Percentiles rank a stretch among this genome's conserved stretches.
Evolutionary conservation across 192 early-diverging fungal genomes (phyloP).

Genomic region (Glomus cerebriforme): DNA sequence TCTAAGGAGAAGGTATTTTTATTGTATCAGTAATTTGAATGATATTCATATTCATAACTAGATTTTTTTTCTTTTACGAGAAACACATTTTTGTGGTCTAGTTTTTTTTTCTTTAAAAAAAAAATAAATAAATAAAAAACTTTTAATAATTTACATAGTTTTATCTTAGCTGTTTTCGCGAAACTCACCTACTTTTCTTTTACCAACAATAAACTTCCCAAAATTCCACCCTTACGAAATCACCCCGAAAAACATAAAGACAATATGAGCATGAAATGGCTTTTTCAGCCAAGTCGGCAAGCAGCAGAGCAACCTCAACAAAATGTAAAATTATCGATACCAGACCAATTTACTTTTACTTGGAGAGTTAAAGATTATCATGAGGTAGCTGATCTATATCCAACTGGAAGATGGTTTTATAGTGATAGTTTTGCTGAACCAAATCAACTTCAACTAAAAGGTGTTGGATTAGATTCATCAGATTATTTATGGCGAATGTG

Average conservation of each 20-base stretch:
- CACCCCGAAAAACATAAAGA: neutral
- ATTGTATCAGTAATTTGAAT: neutral
- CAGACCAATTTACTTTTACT: conserved; percentile 23
- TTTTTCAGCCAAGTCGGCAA: conserved; percentile 9
- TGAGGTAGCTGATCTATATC: conserved; percentile 20
- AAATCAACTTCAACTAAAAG: neutral
- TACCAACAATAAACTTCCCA: neutral
- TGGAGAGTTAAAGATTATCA: conserved; percentile 14
- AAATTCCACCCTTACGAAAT: conserved; percentile 10
- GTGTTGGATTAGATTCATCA: neutral
- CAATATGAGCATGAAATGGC: conserved; percentile 14
- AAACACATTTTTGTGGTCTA: neutral
- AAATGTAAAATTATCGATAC: conserved; percentile 2
- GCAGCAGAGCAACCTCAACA: conserved; percentile 5
- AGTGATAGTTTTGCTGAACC: conserved; percentile 18
- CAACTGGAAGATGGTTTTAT: conserved; percentile 22
- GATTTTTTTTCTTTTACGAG: neutral
- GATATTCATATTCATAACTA: neutral
- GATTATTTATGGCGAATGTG: conserved; percentile 19
- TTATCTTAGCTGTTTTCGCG: neutral
- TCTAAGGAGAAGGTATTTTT: neutral
- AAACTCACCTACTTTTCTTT: neutral
- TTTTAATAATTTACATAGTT: too few relatives aligned
- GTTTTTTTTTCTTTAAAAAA: too few relatives aligned
- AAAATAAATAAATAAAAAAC: too few relatives aligned